phyloP scores from a whole-genome alignment of 1,284 basidiomycete species.

The Melampsora americana region DNA sequence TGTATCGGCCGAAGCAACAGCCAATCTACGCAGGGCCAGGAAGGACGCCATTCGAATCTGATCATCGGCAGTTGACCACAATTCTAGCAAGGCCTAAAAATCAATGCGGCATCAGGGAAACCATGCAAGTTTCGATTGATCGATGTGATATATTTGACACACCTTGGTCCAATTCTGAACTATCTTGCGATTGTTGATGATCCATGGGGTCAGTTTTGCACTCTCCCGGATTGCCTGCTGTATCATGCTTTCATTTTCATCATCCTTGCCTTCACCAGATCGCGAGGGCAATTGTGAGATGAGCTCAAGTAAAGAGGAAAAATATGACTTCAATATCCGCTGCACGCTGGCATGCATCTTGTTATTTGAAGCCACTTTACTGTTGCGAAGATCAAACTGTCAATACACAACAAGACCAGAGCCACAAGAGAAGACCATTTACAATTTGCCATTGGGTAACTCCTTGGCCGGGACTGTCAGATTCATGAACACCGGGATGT shows the following conservation, averaged over 20 bases:
- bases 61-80: conserved; percentile 77
- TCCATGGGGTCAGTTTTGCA: conserved; percentile 79
- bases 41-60: conserved; percentile 81
- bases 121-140: background rate
- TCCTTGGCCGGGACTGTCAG: conserved; percentile 86
- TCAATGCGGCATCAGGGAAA: background rate
- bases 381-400: conserved; percentile 52
- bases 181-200: conserved; percentile 75
- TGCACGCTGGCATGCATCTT: conserved; percentile 65
- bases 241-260: conserved; percentile 56
- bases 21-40: conserved; percentile 77
- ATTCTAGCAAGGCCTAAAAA: conserved; percentile 68
- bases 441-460: conserved; percentile 78
- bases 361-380: conserved; percentile 61
- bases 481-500: conserved; percentile 81
- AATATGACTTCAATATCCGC: conserved; percentile 82
- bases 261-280: conserved; percentile 52
- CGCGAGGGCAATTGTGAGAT: conserved; percentile 69
- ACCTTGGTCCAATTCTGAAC: conserved; percentile 82
- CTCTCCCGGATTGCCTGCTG: conserved; percentile 75
- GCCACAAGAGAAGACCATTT: conserved; percentile 52
- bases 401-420: background rate
- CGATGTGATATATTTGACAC: conserved; percentile 46
- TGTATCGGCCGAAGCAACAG: conserved; percentile 72
- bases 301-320: conserved; percentile 76